These are phyloP conservation scores for Alternaria tenuissima DNA, from an alignment of 2,329 filamentous ascomycete genomes.

Conservation along the genomic window DNA sequence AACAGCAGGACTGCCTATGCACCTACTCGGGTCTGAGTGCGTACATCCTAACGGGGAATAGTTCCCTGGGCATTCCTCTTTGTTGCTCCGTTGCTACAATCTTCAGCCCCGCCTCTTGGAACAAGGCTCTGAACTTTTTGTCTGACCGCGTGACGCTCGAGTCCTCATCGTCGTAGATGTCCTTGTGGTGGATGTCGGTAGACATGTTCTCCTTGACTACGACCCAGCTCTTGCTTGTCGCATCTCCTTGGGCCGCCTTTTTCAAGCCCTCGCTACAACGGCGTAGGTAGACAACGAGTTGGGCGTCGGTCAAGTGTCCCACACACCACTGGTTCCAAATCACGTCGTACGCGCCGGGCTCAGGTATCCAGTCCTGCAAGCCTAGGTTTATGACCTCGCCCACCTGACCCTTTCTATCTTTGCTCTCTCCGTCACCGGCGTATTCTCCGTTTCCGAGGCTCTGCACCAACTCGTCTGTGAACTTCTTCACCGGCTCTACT, in stretches of 20 bases:
- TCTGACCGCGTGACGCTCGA: constrained; percentile 82
- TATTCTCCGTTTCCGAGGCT: constrained; percentile 32
- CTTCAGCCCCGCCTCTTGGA: constrained; percentile 72
- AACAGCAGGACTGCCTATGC: background rate
- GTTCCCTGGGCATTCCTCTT: constrained; percentile 70
- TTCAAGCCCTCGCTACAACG: constrained; percentile 64
- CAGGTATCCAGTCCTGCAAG: constrained; percentile 73
- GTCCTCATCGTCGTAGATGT: constrained; percentile 79
- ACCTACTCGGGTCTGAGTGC: constrained; percentile 68
- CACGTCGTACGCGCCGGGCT: constrained; percentile 69
- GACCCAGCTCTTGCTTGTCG: constrained; percentile 61
- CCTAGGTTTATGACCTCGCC: constrained; percentile 76
- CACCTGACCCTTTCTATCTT: constrained; percentile 54
- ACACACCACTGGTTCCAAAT: constrained; percentile 94
- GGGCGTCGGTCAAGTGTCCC: constrained; percentile 78
- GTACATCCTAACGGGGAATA: constrained; percentile 81
- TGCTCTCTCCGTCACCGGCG: constrained; percentile 30
- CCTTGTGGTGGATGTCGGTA: constrained; percentile 60
- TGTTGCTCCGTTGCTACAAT: constrained; percentile 55
- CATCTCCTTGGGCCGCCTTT: constrained; percentile 39
- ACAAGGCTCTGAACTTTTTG: constrained; percentile 73
- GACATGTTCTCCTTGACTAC: constrained; percentile 84
- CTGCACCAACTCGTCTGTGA: constrained; percentile 68
- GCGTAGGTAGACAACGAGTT: constrained; percentile 72
- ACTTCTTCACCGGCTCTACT: constrained; percentile 84